phyloP scores from a whole-genome alignment of 345 rosid genomes.

The Eucalyptus sp. region DNA sequence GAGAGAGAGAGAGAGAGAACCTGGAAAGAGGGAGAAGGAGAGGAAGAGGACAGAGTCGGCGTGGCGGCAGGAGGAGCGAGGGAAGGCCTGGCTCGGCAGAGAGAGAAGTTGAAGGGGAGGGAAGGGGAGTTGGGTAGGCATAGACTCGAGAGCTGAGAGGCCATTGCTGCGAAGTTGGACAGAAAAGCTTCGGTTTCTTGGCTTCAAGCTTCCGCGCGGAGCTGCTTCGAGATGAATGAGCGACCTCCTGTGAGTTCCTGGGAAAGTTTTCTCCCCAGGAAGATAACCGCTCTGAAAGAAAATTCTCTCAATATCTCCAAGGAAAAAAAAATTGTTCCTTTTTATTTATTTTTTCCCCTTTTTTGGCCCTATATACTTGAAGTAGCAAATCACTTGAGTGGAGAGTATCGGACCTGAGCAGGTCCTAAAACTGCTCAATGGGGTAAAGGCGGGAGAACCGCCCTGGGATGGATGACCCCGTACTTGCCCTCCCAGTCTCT shows the following conservation, averaged over 20 bases:
- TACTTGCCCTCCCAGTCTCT: no score
- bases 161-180: background rate
- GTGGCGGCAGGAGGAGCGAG: conserved; percentile 22
- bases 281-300: background rate
- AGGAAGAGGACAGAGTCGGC: conserved; percentile 27
- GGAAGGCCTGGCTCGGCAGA: conserved; percentile 6
- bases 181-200: background rate
- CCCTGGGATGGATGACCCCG: no score
- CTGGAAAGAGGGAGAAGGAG: conserved; percentile 33
- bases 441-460: no score
- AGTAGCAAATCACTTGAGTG: background rate
- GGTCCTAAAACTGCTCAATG: no score
- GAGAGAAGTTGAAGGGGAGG: background rate
- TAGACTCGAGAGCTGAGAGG: conserved; percentile 14
- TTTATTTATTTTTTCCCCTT: background rate
- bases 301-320: background rate
- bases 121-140: conserved; percentile 6
- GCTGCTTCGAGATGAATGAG: background rate
- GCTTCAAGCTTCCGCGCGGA: background rate
- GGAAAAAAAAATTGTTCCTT: no score
- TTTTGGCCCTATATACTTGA: background rate
- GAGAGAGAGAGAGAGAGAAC: background rate
- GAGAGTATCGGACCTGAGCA: background rate
- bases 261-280: no score
- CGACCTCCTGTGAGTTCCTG: background rate